Evolutionary conservation across 169 alveolate genomes (phyloP).

Genomic region (Plasmodium knowlesi): DNA sequence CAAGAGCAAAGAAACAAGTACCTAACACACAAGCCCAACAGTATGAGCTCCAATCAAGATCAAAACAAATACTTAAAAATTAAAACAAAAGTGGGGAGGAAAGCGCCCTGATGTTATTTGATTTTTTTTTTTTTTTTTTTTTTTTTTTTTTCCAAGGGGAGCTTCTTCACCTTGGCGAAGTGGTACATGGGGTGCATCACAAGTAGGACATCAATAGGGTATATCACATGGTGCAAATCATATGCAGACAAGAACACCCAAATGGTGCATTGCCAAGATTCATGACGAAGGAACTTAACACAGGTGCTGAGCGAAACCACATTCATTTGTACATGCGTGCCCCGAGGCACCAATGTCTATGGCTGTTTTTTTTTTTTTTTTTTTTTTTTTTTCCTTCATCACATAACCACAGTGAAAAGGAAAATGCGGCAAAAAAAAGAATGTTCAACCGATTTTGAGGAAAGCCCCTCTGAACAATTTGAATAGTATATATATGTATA

Average conservation of each 20-base stretch:
- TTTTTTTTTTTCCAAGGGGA: not conserved
- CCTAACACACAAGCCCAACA: conserved; percentile 35
- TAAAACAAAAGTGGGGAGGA: conserved; percentile 17
- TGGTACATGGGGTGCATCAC: not conserved
- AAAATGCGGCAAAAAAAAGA: not conserved
- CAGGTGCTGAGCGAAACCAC: too few species aligned
- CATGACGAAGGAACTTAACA: too few species aligned
- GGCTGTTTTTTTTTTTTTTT: not conserved
- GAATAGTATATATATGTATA: not conserved
- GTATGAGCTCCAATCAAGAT: not conserved
- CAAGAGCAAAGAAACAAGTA: conserved; percentile 3
- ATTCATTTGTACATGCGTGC: not conserved
- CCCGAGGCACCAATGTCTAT: not conserved
- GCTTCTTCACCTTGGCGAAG: not conserved
- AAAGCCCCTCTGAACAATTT: not conserved
- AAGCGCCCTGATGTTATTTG: not conserved
- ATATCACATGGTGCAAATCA: not conserved
- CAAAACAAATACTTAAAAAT: conserved; percentile 37
- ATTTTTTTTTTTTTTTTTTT: not conserved
- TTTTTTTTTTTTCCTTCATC: not conserved
- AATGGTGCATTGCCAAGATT: not conserved
- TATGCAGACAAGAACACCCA: not conserved
- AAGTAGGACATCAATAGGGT: too few species aligned
- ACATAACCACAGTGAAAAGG: not conserved
- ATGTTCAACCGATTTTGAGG: not conserved